Conservation (phyloP, 192 early-diverging fungal species). For the Coemansia sp. region DNA sequence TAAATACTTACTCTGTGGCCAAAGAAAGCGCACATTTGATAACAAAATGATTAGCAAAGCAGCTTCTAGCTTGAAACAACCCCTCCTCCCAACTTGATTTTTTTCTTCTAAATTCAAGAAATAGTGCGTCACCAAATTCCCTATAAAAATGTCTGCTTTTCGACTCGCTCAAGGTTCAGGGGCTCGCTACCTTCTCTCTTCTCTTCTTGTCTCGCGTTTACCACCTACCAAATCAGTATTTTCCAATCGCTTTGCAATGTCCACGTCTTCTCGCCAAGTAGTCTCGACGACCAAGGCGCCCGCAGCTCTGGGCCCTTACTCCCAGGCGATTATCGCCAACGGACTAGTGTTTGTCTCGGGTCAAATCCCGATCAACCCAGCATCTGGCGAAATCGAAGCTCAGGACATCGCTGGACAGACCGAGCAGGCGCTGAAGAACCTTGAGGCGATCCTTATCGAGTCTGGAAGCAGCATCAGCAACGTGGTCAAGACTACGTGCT, state of each 20-base stretch:
- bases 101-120: neutral
- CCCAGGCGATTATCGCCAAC: conserved; percentile 82
- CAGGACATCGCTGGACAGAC: conserved; percentile 76
- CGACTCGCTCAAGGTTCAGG: neutral
- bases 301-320: conserved; percentile 76
- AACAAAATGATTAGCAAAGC: neutral
- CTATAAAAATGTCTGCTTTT: neutral
- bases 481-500: conserved; percentile 96
- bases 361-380: conserved; percentile 73
- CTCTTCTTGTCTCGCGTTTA: conserved; percentile 3
- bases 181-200: conserved; percentile 3
- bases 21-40: neutral
- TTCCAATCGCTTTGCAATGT: conserved; percentile 15
- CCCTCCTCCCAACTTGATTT: too few species aligned
- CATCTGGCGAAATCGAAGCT: conserved; percentile 72
- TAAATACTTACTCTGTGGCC: neutral
- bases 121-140: conserved; percentile 5
- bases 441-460: conserved; percentile 80
- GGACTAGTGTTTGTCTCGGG: conserved; percentile 83
- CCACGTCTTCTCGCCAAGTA: conserved; percentile 50
- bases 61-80: neutral
- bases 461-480: conserved; percentile 77
- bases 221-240: neutral
- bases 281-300: conserved; percentile 66
- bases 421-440: conserved; percentile 76